phyloP scores from a whole-genome alignment of 768 basidiomycete species.

The Termitomyces sp. region DNA sequence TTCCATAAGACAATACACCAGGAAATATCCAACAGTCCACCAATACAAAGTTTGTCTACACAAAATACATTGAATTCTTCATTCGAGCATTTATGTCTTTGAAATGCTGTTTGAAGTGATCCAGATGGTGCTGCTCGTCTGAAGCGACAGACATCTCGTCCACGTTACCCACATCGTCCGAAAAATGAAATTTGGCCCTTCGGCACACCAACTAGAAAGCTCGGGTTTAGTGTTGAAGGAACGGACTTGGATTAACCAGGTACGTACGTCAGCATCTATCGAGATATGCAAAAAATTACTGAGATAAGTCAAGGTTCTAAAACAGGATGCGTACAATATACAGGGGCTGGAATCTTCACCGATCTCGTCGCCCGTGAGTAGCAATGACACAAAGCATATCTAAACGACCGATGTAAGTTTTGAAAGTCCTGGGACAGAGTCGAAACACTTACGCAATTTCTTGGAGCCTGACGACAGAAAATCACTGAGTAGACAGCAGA shows the following conservation, averaged over 20 bases:
- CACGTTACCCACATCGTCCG: constrained; percentile 27
- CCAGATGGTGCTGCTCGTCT: constrained; percentile 18
- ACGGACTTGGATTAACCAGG: neutral
- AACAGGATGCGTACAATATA: constrained; percentile 50
- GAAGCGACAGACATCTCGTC: constrained; percentile 36
- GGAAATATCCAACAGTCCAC: neutral
- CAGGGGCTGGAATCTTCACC: constrained; percentile 70
- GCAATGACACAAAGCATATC: constrained; percentile 56
- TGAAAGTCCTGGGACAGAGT: neutral
- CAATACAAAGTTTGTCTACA: constrained; percentile 11
- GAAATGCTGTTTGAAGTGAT: constrained; percentile 32
- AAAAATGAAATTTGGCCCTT: constrained; percentile 50
- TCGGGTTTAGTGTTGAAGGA: neutral
- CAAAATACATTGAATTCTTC: constrained; percentile 27
- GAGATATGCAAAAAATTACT: neutral
- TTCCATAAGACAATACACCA: neutral
- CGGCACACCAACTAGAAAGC: constrained; percentile 46
- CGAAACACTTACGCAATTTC: constrained; percentile 45
- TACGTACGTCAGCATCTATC: constrained; percentile 53
- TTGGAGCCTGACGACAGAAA: constrained; percentile 32
- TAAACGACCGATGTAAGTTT: neutral
- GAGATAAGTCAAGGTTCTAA: neutral
- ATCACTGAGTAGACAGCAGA: neutral
- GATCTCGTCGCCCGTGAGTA: constrained; percentile 70
- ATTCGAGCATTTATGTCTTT: constrained; percentile 24